These are phyloP conservation scores for Trematosphaeria pertusa DNA, from an alignment of 2,329 filamentous ascomycete genomes.

Conservation along the genomic window DNA sequence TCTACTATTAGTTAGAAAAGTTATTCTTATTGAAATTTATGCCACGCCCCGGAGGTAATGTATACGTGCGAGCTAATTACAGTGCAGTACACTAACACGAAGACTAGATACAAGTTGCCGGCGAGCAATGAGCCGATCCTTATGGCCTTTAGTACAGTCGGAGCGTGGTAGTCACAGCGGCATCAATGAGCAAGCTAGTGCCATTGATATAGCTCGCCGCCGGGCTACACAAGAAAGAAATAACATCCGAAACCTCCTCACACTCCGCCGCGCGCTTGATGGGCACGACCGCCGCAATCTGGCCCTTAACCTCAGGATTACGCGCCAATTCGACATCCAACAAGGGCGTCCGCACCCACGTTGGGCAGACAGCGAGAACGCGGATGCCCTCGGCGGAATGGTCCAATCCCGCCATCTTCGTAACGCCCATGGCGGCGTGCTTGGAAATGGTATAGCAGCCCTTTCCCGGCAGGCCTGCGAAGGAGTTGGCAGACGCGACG, in stretches of 20 bases:
- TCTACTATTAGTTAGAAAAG: no score
- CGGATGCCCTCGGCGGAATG: slow-evolving; percentile 15
- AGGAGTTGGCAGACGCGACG: slow-evolving; percentile 19
- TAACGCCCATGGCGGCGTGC: slow-evolving; percentile 42
- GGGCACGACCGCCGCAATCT: slow-evolving; percentile 9
- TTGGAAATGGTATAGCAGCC: slow-evolving; percentile 31
- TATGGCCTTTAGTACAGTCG: slow-evolving; percentile 10
- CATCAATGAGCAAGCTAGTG: slow-evolving; percentile 15
- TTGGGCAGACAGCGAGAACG: slow-evolving; percentile 19
- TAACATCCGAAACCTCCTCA: slow-evolving; percentile 17
- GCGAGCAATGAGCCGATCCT: no score
- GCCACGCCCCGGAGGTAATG: no score
- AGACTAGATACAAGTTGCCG: no score
- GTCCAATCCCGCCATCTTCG: slow-evolving; percentile 33
- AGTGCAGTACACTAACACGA: no score
- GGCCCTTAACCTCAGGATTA: slow-evolving; percentile 11
- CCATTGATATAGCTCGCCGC: slow-evolving; percentile 20
- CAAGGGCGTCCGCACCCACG: slow-evolving; percentile 18
- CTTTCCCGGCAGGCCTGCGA: slow-evolving; percentile 21
- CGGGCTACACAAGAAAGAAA: slow-evolving; percentile 18
- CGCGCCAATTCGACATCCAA: slow-evolving; percentile 11
- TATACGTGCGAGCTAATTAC: no score
- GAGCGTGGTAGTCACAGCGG: slow-evolving; percentile 16
- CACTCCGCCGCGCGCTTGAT: slow-evolving; percentile 14
- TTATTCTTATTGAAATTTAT: no score